phyloP scores from a whole-genome alignment of 2,329 filamentous ascomycete species.

The Chrysoporthe puriensis region DNA sequence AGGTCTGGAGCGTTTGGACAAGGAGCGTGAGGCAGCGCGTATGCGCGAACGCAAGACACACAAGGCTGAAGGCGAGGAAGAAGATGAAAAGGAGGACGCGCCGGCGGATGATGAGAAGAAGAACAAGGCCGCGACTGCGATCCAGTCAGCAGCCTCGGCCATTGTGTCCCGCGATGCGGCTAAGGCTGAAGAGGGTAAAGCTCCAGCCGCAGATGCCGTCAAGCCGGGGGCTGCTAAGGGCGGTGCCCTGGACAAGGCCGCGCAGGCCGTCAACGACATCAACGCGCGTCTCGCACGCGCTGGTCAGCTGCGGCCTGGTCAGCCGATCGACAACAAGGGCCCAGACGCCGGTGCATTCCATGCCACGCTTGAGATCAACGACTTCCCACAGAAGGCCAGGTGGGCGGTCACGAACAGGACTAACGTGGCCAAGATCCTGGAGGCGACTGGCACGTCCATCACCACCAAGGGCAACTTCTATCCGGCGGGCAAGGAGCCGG shows the following conservation, averaged over 20 bases:
- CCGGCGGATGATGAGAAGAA: constrained; percentile 69
- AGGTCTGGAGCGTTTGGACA: constrained; percentile 87
- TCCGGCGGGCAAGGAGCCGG: constrained; percentile 77
- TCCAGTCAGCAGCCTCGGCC: constrained; percentile 64
- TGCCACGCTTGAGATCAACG: constrained; percentile 97
- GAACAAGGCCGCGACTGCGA: constrained; percentile 67
- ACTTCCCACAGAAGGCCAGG: constrained; percentile 96
- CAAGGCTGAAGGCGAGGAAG: constrained; percentile 81
- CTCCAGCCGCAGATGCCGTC: constrained; percentile 36
- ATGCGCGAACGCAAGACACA: constrained; percentile 86
- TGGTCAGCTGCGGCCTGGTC: constrained; percentile 85
- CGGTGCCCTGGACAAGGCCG: constrained; percentile 77
- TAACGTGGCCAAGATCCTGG: constrained; percentile 97
- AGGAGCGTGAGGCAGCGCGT: constrained; percentile 85
- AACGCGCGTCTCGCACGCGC: constrained; percentile 88
- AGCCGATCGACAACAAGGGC: constrained; percentile 97
- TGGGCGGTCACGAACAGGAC: constrained; percentile 99
- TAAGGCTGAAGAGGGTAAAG: constrained; percentile 43
- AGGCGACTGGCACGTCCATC: constrained; percentile 92
- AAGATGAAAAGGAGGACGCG: constrained; percentile 70
- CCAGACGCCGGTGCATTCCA: constrained; percentile 97
- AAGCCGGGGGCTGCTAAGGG: constrained; percentile 52
- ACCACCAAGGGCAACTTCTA: constrained; percentile 97
- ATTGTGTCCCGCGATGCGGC: constrained; percentile 57
- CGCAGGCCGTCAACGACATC: constrained; percentile 88